Conservation (phyloP, 257 asterid genomes). For the Cinchona pubescens region DNA sequence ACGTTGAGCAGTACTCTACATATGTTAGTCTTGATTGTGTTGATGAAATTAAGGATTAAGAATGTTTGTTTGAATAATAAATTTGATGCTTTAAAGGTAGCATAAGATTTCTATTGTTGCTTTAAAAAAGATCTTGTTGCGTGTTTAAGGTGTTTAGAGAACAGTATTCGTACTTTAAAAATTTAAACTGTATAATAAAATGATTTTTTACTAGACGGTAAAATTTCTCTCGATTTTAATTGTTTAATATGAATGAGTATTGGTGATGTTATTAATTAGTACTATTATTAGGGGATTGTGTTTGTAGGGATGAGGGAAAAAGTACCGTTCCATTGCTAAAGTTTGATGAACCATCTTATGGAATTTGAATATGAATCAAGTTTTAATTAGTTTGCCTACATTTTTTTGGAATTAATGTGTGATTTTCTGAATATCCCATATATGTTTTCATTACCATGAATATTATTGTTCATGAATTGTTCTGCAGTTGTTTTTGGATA, state of each 20-base stretch:
- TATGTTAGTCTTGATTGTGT: background rate
- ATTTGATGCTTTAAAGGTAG: conserved; percentile 6
- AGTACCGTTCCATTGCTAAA: background rate
- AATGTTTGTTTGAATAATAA: conserved; percentile 1
- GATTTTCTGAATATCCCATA: background rate
- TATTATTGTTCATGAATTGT: background rate
- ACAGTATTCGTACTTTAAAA: too few relatives aligned
- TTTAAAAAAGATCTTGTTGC: too few relatives aligned
- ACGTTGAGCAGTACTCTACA: conserved; percentile 13
- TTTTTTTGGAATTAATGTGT: too few relatives aligned
- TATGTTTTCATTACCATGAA: background rate
- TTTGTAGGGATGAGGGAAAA: background rate
- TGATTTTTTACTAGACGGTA: too few relatives aligned
- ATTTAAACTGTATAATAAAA: too few relatives aligned
- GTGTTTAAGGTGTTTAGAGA: too few relatives aligned
- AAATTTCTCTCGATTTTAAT: background rate
- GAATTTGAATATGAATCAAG: background rate
- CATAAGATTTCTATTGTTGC: too few relatives aligned
- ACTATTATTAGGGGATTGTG: background rate
- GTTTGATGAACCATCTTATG: background rate
- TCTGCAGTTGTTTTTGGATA: background rate
- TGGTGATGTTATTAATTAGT: background rate
- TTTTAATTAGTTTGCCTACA: background rate
- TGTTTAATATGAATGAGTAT: background rate
- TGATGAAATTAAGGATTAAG: background rate